phyloP scores from a whole-genome alignment of 495 filamentous ascomycete species.

The Thermothielavioides terrestris region DNA sequence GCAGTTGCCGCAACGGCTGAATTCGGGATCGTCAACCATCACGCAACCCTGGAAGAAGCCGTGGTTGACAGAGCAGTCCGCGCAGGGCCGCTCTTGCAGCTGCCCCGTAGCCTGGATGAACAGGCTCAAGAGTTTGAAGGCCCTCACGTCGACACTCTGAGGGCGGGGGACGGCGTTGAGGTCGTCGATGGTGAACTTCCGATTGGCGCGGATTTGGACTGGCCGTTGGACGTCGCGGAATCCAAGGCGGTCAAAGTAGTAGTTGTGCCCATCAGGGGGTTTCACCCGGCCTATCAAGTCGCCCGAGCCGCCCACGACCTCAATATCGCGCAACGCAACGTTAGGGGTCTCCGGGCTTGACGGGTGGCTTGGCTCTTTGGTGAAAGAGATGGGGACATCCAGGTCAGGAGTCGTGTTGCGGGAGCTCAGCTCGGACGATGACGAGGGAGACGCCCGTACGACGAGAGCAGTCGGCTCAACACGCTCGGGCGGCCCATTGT shows the following conservation, averaged over 20 bases:
- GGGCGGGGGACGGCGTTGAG: constrained; percentile 19
- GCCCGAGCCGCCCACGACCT: constrained; percentile 13
- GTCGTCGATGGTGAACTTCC: constrained; percentile 18
- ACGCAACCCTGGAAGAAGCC: constrained; percentile 24
- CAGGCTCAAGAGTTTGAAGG: constrained; percentile 23
- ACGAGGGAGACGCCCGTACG: neutral
- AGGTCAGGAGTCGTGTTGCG: constrained; percentile 4
- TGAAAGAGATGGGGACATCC: neutral
- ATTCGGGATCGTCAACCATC: constrained; percentile 14
- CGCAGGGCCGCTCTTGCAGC: constrained; percentile 16
- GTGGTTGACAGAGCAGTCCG: constrained; percentile 12
- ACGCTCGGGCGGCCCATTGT: neutral
- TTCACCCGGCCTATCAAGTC: constrained; percentile 11
- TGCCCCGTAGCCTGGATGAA: constrained; percentile 27
- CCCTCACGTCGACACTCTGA: constrained; percentile 14
- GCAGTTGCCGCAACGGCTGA: constrained; percentile 28
- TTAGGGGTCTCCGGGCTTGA: neutral
- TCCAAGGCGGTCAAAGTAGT: constrained; percentile 7
- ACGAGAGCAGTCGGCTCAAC: neutral
- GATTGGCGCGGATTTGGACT: constrained; percentile 19
- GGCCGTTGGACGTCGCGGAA: constrained; percentile 15
- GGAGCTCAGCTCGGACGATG: constrained; percentile 3
- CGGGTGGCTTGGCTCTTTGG: neutral
- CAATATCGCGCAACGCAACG: neutral
- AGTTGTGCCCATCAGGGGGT: constrained; percentile 8